These are phyloP conservation scores for Pochonia chlamydosporia DNA, from an alignment of 2,329 filamentous ascomycete species.

Conservation along the genomic window DNA sequence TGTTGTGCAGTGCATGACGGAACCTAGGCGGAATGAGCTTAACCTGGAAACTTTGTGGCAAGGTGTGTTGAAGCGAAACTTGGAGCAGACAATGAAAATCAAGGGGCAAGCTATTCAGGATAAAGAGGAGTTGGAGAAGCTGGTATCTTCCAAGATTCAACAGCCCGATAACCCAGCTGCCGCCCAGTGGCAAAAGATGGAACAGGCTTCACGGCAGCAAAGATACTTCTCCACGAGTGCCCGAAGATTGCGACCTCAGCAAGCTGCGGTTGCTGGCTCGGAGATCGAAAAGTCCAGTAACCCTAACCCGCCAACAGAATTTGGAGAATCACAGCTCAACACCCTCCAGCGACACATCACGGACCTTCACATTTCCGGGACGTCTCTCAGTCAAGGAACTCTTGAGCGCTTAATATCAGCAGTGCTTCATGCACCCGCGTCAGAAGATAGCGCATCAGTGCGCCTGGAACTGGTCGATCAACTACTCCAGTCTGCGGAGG, in stretches of 20 bases:
- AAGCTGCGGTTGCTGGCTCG: neutral
- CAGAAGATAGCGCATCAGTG: conserved; percentile 15
- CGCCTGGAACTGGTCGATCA: conserved; percentile 35
- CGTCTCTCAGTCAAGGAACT: conserved; percentile 27
- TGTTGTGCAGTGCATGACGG: conserved; percentile 54
- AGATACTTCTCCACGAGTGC: conserved; percentile 28
- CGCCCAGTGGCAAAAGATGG: conserved; percentile 28
- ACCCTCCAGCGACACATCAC: conserved; percentile 23
- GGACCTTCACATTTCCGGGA: conserved; percentile 33
- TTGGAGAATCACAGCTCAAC: conserved; percentile 11
- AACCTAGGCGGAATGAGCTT: conserved; percentile 45
- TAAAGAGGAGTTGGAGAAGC: conserved; percentile 20
- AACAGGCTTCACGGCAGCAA: conserved; percentile 26
- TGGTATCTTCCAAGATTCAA: conserved; percentile 27
- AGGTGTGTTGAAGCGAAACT: conserved; percentile 29
- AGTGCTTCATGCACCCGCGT: conserved; percentile 25
- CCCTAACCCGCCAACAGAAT: neutral
- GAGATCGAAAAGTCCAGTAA: neutral
- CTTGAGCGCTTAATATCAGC: conserved; percentile 31
- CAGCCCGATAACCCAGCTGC: conserved; percentile 22
- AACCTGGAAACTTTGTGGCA: conserved; percentile 49
- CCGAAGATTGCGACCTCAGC: conserved; percentile 14
- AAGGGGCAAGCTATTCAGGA: conserved; percentile 19
- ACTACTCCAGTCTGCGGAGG: conserved; percentile 38
- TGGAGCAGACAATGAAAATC: conserved; percentile 24